Percentiles rank a stretch among this genome's conserved stretches.
Conservation (phyloP, 805 yeast species). For the Ogataea degrootiae region DNA sequence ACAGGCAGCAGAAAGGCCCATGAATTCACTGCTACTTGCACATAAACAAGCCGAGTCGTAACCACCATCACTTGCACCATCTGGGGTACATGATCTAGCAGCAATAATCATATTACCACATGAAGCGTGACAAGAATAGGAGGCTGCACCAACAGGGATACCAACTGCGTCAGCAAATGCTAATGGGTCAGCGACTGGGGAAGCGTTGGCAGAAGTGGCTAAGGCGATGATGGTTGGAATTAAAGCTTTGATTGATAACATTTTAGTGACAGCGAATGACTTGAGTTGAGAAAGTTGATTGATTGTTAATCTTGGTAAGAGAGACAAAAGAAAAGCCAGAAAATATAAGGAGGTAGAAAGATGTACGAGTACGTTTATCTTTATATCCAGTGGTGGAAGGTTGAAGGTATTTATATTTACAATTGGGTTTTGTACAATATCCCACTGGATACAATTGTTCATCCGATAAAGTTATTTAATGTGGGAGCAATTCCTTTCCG, state of each 20-base stretch:
- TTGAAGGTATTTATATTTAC: too few species aligned
- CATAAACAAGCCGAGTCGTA: constrained; percentile 30
- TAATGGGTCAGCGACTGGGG: constrained; percentile 23
- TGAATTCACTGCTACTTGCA: constrained; percentile 21
- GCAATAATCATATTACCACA: constrained; percentile 30
- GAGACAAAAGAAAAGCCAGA: too few species aligned
- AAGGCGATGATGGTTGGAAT: constrained; percentile 5
- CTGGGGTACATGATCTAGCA: constrained; percentile 26
- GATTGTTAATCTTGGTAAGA: neutral
- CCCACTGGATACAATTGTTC: too few species aligned
- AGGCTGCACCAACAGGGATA: constrained; percentile 25
- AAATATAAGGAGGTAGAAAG: too few species aligned
- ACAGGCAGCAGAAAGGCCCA: constrained; percentile 23
- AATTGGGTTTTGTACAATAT: too few species aligned
- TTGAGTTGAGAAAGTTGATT: neutral
- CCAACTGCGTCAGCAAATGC: constrained; percentile 23
- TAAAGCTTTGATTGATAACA: constrained; percentile 2
- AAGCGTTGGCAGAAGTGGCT: constrained; percentile 14
- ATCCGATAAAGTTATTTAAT: too few species aligned
- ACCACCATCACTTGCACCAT: constrained; percentile 23
- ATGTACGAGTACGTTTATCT: too few species aligned
- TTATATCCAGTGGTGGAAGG: too few species aligned
- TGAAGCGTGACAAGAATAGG: constrained; percentile 30
- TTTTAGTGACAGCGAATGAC: neutral
- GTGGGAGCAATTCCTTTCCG: too few species aligned